A percentile compares a stretch with the other conserved stretches of the same genome.
Evolutionary conservation across 331 rosid species (phyloP).

Genomic region (Pyrus hybrid): DNA sequence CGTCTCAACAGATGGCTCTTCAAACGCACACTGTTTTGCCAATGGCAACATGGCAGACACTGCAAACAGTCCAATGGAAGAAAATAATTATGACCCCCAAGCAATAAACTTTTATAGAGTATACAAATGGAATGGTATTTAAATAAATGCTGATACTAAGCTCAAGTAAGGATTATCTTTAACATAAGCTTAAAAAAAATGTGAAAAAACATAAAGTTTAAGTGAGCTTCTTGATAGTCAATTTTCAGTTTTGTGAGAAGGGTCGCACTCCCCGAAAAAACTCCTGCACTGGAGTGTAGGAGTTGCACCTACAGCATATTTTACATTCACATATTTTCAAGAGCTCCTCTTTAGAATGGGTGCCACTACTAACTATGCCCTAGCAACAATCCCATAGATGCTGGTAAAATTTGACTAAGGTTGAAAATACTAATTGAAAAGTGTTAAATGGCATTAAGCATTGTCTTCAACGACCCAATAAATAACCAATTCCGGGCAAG

Average conservation of each 20-base stretch:
- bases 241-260: too few species aligned
- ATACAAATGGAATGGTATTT: neutral
- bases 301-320: neutral
- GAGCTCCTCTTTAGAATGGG: neutral
- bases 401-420: neutral
- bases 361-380: neutral
- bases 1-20: slow-evolving; percentile 97
- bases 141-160: neutral
- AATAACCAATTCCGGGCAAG: neutral
- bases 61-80: slow-evolving; percentile 26
- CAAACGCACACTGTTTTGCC: slow-evolving; percentile 97
- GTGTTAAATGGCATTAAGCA: neutral
- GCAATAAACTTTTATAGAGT: neutral
- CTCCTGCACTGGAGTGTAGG: neutral
- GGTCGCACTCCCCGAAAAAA: neutral
- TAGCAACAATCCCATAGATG: neutral
- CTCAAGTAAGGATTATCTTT: neutral
- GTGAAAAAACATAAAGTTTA: neutral
- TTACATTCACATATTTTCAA: neutral
- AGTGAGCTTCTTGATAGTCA: neutral
- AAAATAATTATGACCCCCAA: neutral
- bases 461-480: neutral
- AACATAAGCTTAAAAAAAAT: neutral
- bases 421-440: neutral
- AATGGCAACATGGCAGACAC: slow-evolving; percentile 96